Percentiles rank a stretch among this genome's conserved stretches.
These are phyloP conservation scores for Dysphania ambrosioides DNA, from an alignment of 148 eudicot genomes.

Conservation along the genomic window DNA sequence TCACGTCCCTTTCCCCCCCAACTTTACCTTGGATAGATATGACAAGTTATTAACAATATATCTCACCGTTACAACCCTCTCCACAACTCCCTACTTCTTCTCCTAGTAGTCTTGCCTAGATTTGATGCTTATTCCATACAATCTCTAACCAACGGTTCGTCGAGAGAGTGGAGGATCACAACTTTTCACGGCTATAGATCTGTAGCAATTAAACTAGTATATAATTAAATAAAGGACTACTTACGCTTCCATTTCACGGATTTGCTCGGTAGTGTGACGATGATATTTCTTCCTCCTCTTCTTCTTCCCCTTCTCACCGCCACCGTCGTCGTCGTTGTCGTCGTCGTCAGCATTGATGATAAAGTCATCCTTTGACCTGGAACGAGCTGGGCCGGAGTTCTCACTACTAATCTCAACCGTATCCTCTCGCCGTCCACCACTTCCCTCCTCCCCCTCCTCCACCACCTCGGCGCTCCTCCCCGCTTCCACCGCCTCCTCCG, in stretches of 20 bases:
- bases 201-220: too few relatives aligned
- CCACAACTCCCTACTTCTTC: background rate
- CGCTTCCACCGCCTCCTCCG: constrained; percentile 28
- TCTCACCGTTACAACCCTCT: background rate
- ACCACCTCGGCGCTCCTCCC: constrained; percentile 25
- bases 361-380: constrained; percentile 66
- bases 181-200: too few relatives aligned
- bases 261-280: constrained; percentile 87
- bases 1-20: constrained; percentile 4
- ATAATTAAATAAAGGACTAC: too few relatives aligned
- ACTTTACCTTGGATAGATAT: background rate
- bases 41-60: too few relatives aligned
- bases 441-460: constrained; percentile 14
- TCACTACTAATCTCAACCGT: constrained; percentile 91
- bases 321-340: constrained; percentile 41
- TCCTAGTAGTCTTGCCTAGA: too few relatives aligned
- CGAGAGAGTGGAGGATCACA: too few relatives aligned
- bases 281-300: constrained; percentile 89
- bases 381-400: constrained; percentile 69
- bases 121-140: too few relatives aligned
- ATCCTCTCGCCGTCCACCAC: constrained; percentile 40
- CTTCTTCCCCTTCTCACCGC: constrained; percentile 33
- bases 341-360: constrained; percentile 31
- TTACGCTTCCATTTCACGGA: constrained; percentile 94
- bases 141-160: too few relatives aligned